Evolutionary conservation across 306 rosid species (phyloP), one percentile per base, ranked within the genome.

Genomic region (Aeschynomene evenia): DNA sequence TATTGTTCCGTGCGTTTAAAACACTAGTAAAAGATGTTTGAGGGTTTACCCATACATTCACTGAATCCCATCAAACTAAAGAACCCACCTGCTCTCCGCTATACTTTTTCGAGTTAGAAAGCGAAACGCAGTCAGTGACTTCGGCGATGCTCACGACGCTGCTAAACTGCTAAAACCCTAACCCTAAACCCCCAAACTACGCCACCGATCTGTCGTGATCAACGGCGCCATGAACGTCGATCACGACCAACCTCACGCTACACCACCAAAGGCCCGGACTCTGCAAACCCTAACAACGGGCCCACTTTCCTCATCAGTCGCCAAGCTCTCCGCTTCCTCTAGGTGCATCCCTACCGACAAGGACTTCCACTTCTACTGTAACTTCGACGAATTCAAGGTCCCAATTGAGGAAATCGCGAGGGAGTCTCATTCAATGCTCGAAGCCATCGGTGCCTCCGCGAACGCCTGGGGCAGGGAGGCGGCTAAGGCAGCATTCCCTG

Each of bases 341-440:
- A 88, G 85, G 0, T 80, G 80, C 75, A 56, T 92, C 6, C 95
- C 96, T 14, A 79, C 87, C 7, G 80, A 78, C 14, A 71, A 80
- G 57, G 97, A 93, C 83, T 88, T 86, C 59, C 83, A 82, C 76
- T 93, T 82, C 70, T 88, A 70, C 72, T 51, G 73, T 71, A 93
- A 84, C 82, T 88, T 93, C 76, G 83, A 81, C 7, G 89, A 90
- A 62, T 90, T 94, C 81, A 85, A 78, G 23, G 50, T 19, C 48
- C 90, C 97, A 0, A 36, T 87, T 8, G 79, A 73, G 5, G 75
- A 81, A 52, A 82, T 93, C 78, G 62, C 87, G 9, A 29, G 16
- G 28, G 81, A 79, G 53, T 79, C 95, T 0, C 86, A 83, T 48
- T 83, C 92, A n/a, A 80, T 87, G 88, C 89, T 94, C 12, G 81